Evolutionary conservation across 2,329 filamentous ascomycete species (phyloP).

Genomic region (Apiospora kogelbergensis): DNA sequence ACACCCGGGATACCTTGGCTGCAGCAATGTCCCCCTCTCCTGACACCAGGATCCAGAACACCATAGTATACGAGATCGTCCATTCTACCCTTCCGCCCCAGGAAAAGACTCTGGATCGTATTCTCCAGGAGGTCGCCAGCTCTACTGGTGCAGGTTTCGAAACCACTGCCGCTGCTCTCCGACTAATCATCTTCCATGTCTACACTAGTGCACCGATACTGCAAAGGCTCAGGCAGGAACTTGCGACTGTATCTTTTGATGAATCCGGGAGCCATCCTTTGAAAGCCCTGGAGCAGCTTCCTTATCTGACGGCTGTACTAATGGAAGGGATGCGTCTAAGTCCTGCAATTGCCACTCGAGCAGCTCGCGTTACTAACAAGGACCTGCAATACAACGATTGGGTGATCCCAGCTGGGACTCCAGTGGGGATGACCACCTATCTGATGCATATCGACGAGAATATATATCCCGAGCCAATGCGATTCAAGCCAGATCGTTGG

Average conservation of each 20-base stretch:
- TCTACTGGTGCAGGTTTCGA: constrained; percentile 24
- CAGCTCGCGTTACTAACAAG: not conserved
- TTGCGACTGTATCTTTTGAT: too few species aligned
- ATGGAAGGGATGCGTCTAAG: not conserved
- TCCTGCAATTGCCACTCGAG: not conserved
- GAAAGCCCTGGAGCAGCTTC: not conserved
- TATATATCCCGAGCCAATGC: not conserved
- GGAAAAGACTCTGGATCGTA: not conserved
- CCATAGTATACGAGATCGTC: not conserved
- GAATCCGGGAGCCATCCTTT: too few species aligned
- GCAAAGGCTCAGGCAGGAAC: constrained; percentile 8
- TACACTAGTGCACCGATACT: constrained; percentile 18
- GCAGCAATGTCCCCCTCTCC: not conserved
- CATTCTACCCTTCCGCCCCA: not conserved
- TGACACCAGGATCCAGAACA: not conserved
- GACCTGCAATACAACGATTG: not conserved
- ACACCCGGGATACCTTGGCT: not conserved
- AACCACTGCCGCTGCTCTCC: constrained; percentile 25
- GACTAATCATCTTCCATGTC: constrained; percentile 25
- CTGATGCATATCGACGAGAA: not conserved
- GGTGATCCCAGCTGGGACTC: not conserved
- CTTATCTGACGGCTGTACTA: not conserved
- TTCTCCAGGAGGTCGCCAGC: not conserved
- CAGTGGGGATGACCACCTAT: not conserved
- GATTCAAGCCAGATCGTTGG: not conserved